Evolutionary conservation across 345 rosid genomes (phyloP).

Genomic region (Pistacia vera): DNA sequence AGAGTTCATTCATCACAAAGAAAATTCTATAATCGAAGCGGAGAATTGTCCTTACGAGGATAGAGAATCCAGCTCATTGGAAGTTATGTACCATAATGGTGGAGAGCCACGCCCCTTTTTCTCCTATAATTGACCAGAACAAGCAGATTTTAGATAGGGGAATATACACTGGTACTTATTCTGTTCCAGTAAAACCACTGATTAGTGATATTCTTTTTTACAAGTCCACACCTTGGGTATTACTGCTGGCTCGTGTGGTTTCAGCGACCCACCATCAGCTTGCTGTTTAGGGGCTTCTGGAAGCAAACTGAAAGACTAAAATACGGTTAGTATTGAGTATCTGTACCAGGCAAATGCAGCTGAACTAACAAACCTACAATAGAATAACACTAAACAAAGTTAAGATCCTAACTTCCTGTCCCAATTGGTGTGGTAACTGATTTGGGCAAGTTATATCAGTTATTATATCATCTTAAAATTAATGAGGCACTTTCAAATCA

Average conservation of each 20-base stretch:
- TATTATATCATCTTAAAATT: too few species aligned
- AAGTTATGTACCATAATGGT: constrained; percentile 73
- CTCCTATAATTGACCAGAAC: constrained; percentile 51
- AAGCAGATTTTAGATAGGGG: neutral
- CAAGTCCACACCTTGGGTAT: constrained; percentile 58
- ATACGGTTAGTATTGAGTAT: neutral
- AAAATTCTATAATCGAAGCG: neutral
- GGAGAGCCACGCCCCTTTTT: constrained; percentile 76
- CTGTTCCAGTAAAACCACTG: neutral
- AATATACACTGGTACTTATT: neutral
- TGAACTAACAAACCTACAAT: constrained; percentile 3
- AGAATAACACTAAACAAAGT: too few species aligned
- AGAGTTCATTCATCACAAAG: neutral
- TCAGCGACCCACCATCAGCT: constrained; percentile 29
- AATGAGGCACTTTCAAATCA: too few species aligned
- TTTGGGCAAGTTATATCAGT: too few species aligned
- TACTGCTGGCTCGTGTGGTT: constrained; percentile 47
- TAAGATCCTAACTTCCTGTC: too few species aligned
- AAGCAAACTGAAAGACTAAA: constrained; percentile 41
- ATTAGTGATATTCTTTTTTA: neutral
- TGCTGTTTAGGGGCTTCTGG: constrained; percentile 44
- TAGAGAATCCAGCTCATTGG: constrained; percentile 69
- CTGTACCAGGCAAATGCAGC: neutral
- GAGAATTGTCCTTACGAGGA: constrained; percentile 57
- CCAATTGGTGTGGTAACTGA: too few species aligned